Evolutionary conservation across 2,329 filamentous ascomycete genomes (phyloP).

Genomic region (Xylaria polymorpha): DNA sequence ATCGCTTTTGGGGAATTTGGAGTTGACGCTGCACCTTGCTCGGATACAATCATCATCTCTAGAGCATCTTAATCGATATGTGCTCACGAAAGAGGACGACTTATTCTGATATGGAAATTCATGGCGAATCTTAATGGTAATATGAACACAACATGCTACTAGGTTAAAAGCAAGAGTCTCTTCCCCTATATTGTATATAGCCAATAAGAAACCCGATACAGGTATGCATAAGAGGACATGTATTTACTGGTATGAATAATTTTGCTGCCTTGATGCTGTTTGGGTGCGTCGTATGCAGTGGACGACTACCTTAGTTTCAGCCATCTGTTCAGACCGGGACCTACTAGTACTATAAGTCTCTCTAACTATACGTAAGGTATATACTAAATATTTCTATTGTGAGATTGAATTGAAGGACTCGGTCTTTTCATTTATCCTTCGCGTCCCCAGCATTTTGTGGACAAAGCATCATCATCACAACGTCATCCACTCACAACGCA

Average conservation of each 20-base stretch:
- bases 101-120: slow-evolving; percentile 35
- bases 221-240: not conserved
- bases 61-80: slow-evolving; percentile 37
- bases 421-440: too few species aligned
- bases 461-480: too few species aligned
- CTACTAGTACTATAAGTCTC: too few species aligned
- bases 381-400: too few species aligned
- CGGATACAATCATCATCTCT: slow-evolving; percentile 40
- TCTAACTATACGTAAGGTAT: too few species aligned
- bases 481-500: not conserved
- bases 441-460: too few species aligned
- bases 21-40: slow-evolving; percentile 45
- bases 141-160: not conserved
- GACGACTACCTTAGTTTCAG: too few species aligned
- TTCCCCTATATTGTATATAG: not conserved
- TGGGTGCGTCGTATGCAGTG: too few species aligned
- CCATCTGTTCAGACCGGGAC: too few species aligned
- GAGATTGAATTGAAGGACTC: too few species aligned
- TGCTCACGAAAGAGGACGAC: slow-evolving; percentile 42
- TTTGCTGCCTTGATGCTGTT: too few species aligned
- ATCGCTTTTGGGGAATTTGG: slow-evolving; percentile 44
- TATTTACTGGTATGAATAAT: not conserved
- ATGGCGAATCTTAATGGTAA: not conserved
- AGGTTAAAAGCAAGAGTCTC: too few species aligned
- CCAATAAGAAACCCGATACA: not conserved